Percentiles rank a stretch among this genome's conserved stretches.
These are phyloP conservation scores for Aspergillus ruber DNA, from an alignment of 2,329 filamentous ascomycete genomes.

Conservation along the genomic window DNA sequence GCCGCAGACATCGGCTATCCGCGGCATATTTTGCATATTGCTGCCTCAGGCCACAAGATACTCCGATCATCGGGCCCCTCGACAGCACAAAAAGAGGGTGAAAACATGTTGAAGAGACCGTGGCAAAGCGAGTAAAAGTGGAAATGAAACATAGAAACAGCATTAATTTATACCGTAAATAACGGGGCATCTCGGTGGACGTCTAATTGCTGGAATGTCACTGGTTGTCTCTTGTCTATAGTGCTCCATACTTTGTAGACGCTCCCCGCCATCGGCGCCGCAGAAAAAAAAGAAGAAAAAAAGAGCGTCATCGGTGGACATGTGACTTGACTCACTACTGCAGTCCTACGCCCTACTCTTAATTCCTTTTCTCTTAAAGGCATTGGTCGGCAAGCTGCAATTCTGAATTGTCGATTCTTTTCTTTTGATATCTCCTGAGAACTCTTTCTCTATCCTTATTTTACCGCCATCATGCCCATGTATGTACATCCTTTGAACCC, in stretches of 20 bases:
- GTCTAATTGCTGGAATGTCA: too few relatives aligned
- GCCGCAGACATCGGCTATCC: neutral
- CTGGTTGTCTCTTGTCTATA: too few relatives aligned
- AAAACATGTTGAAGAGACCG: too few relatives aligned
- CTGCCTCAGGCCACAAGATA: neutral
- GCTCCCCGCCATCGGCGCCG: slow-evolving; percentile 13
- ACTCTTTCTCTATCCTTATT: slow-evolving; percentile 1
- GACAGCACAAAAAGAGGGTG: neutral
- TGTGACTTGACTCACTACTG: too few relatives aligned
- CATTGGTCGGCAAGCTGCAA: neutral
- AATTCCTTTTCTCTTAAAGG: slow-evolving; percentile 1
- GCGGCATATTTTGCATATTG: neutral
- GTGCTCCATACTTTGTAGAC: neutral
- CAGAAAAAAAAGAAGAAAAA: slow-evolving; percentile 4
- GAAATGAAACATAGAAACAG: too few relatives aligned
- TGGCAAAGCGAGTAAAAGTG: too few relatives aligned
- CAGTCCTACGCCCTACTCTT: neutral
- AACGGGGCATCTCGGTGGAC: too few relatives aligned
- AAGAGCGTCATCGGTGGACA: slow-evolving; percentile 1
- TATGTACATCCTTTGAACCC: slow-evolving; percentile 15
- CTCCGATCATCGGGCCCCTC: neutral
- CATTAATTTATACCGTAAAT: too few relatives aligned
- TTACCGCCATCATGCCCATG: slow-evolving; percentile 31
- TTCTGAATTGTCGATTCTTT: slow-evolving; percentile 4
- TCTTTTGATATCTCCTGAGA: neutral